phyloP scores from a whole-genome alignment of 1,284 basidiomycete species.

The Somion occarium region DNA sequence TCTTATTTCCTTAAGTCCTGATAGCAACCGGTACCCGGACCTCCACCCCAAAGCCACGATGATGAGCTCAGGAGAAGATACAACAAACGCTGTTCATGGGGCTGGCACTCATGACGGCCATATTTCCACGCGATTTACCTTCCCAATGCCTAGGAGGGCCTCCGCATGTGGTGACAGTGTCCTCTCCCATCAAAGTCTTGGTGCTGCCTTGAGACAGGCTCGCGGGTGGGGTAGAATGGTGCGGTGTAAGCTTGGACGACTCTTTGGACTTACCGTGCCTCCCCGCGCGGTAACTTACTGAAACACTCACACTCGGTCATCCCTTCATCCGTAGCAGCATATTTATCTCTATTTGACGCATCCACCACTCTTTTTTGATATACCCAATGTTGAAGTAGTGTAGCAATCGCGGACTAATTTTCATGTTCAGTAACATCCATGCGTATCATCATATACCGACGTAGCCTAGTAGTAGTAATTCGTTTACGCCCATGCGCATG shows the following conservation, averaged over 20 bases:
- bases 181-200: background rate
- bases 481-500: too few species aligned
- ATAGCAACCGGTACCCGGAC: too few species aligned
- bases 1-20: too few species aligned
- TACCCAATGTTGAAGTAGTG: too few species aligned
- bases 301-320: background rate
- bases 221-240: background rate
- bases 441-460: too few species aligned
- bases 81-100: background rate
- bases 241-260: background rate
- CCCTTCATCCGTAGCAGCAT: too few species aligned
- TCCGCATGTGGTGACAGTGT: background rate
- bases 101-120: background rate
- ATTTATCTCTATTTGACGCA: too few species aligned
- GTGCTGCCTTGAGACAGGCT: background rate
- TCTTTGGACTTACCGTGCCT: constrained; percentile 1
- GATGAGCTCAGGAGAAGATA: background rate
- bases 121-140: background rate
- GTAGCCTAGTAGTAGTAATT: too few species aligned
- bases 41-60: background rate
- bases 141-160: background rate
- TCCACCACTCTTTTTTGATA: too few species aligned
- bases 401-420: too few species aligned
- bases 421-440: too few species aligned
- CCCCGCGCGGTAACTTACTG: constrained; percentile 2